Evolutionary conservation across 345 rosid genomes (phyloP).

Genomic region (Cochlearia excelsa): DNA sequence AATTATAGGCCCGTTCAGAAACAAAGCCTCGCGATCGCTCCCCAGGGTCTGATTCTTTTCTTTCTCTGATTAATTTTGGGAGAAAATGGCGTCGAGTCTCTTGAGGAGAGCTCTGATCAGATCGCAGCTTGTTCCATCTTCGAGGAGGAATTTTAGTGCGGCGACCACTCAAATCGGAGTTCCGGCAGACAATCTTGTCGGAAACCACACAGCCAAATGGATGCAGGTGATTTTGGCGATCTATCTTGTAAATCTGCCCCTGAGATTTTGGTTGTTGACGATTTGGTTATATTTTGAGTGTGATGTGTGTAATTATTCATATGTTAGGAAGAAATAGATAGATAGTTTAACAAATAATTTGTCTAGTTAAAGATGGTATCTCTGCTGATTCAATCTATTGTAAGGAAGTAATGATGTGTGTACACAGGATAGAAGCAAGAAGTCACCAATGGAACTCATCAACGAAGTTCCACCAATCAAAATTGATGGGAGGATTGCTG

Average conservation of each 20-base stretch:
- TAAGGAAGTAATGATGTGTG: no score
- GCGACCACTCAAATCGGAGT: conserved; percentile 36
- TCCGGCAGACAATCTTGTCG: conserved; percentile 27
- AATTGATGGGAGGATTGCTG: conserved; percentile 92
- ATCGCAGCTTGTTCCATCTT: conserved; percentile 41
- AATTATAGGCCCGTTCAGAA: no score
- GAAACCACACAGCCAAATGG: conserved; percentile 90
- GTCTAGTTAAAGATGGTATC: neutral
- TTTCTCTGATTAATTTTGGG: conserved; percentile 1
- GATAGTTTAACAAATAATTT: neutral
- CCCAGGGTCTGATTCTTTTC: neutral
- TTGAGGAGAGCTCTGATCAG: conserved; percentile 47
- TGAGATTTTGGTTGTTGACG: neutral
- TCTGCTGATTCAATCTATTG: neutral
- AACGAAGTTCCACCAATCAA: conserved; percentile 95
- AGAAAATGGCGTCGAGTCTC: conserved; percentile 57
- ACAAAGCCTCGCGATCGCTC: neutral
- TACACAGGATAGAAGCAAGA: conserved; percentile 72
- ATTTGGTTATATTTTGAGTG: neutral
- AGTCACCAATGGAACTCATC: conserved; percentile 98
- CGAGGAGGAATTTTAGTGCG: conserved; percentile 48
- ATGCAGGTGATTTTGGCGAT: conserved; percentile 59
- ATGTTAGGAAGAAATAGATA: neutral
- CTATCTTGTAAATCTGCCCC: neutral
- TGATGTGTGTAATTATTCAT: no score